These are phyloP conservation scores for Termitomyces sp. DNA, from an alignment of 1,284 basidiomycete species.

Conservation along the genomic window DNA sequence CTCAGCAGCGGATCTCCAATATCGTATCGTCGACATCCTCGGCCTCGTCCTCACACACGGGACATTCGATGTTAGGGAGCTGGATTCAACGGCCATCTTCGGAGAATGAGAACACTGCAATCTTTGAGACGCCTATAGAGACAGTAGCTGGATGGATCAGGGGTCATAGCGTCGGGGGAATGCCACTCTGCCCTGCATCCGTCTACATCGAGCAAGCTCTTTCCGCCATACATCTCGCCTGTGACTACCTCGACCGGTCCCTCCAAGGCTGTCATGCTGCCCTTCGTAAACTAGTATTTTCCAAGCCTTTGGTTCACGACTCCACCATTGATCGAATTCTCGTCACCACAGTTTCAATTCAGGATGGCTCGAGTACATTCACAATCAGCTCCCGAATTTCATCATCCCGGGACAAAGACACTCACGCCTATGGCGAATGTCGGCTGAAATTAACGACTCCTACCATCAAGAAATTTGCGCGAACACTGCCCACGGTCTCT, in stretches of 20 bases:
- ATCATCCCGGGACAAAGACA: constrained; percentile 27
- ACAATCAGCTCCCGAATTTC: constrained; percentile 37
- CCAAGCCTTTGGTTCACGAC: constrained; percentile 50
- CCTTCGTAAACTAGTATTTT: constrained; percentile 43
- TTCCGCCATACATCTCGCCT: constrained; percentile 37
- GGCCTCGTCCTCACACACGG: constrained; percentile 7
- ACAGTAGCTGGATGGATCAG: constrained; percentile 42
- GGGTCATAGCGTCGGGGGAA: constrained; percentile 56
- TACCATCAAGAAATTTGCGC: constrained; percentile 37
- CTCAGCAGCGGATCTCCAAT: background rate
- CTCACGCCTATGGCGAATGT: constrained; percentile 49
- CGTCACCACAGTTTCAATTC: constrained; percentile 36
- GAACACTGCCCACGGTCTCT: constrained; percentile 31
- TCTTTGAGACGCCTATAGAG: constrained; percentile 51
- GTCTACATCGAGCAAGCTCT: constrained; percentile 58
- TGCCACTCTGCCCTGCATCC: constrained; percentile 63
- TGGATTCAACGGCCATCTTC: constrained; percentile 42
- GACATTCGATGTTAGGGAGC: constrained; percentile 37
- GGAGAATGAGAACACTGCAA: constrained; percentile 37
- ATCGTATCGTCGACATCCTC: background rate
- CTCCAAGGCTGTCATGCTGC: constrained; percentile 32
- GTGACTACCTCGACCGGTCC: constrained; percentile 27
- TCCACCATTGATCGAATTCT: constrained; percentile 31
- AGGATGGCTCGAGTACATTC: constrained; percentile 40
- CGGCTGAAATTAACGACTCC: constrained; percentile 28